Conservation (phyloP, 352 stramenopile genomes). For the Globisporangium yorkense region DNA sequence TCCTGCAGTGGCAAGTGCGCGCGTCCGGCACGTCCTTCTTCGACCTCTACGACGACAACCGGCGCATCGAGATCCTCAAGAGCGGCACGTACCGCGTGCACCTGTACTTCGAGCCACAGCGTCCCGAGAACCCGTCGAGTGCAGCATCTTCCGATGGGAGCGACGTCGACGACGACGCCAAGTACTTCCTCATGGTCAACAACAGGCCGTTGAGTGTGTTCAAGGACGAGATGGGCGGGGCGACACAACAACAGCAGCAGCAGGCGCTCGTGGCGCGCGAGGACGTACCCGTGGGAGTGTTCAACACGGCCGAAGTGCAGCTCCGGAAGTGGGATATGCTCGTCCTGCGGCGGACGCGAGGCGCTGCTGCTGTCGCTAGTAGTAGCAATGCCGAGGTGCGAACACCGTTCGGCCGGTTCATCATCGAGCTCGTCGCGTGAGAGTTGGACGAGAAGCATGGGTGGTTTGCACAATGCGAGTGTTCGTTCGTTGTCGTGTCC, state of each 20-base stretch:
- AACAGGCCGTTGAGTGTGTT: slow-evolving; percentile 4
- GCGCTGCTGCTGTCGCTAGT: neutral
- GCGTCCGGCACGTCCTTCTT: neutral
- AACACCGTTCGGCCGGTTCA: slow-evolving; percentile 4
- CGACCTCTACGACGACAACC: slow-evolving; percentile 7
- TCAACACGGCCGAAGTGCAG: neutral
- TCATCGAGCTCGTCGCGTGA: slow-evolving; percentile 3
- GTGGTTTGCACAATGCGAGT: slow-evolving; percentile 3
- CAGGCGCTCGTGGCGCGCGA: neutral
- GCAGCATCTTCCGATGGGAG: neutral
- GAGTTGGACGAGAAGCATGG: neutral
- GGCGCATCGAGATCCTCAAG: slow-evolving; percentile 4
- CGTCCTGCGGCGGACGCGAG: slow-evolving; percentile 1
- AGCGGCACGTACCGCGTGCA: slow-evolving; percentile 2
- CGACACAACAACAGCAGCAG: neutral
- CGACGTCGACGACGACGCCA: neutral
- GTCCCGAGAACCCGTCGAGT: neutral
- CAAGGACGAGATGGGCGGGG: slow-evolving; percentile 1
- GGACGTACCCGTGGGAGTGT: neutral
- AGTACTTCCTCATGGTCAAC: slow-evolving; percentile 5
- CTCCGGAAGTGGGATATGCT: slow-evolving; percentile 8
- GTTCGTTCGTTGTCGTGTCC: neutral
- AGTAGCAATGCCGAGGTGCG: neutral
- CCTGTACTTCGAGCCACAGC: slow-evolving; percentile 3
- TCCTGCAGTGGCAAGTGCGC: slow-evolving; percentile 7